Base-by-base conservation (phyloP, 2,329 filamentous ascomycete genomes). In the Dactylellina haptotyla region DNA sequence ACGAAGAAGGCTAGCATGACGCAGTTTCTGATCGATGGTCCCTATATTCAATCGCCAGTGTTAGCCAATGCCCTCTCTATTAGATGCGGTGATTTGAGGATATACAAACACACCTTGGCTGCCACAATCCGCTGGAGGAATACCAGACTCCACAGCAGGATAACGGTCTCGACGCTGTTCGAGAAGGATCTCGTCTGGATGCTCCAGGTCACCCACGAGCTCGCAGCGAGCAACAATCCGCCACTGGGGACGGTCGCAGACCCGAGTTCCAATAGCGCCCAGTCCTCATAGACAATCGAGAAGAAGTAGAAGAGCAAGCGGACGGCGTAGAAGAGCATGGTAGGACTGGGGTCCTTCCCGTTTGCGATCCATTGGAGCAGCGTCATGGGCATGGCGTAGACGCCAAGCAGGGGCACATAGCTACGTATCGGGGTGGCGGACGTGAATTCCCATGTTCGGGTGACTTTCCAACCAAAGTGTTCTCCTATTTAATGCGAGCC, bases 181-280 rank as follows among this genome's bases (percentile, higher is more conserved):
- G 94, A 98, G 81, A 99, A 98, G 10, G 95, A 98, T 82, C 99
- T 95, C 16, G 92, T 95, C 82, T 99, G 95, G 82, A 94, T 97
- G 46, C 94, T 97, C 94, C 95, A 99, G 51, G 95, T 99, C 77
- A 97, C 94, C 82, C 98, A 99, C 25, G 93, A 97, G 26, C 94
- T 98, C 48, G 94, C 93, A 73, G 97, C 90, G 66, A 99, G 85
- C 48, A 96, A 84, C 46, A 96, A 87, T 8, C 93, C 92, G 63
- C 90, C 84, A 77, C 87, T 87, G 75, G 92, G 89, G 78, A 87
- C 83, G 72, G 89, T 88, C 75, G 88, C 88, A 39, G 90, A 90
- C 75, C 89, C 88, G 75, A 98, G 85, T 81, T 99, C 95, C 83
- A 97, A 89, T 69, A 99, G 87, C 9, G 95, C 95, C 94, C 95